Conservation (phyloP, 495 filamentous ascomycete species). For the Penicillium silybi region DNA sequence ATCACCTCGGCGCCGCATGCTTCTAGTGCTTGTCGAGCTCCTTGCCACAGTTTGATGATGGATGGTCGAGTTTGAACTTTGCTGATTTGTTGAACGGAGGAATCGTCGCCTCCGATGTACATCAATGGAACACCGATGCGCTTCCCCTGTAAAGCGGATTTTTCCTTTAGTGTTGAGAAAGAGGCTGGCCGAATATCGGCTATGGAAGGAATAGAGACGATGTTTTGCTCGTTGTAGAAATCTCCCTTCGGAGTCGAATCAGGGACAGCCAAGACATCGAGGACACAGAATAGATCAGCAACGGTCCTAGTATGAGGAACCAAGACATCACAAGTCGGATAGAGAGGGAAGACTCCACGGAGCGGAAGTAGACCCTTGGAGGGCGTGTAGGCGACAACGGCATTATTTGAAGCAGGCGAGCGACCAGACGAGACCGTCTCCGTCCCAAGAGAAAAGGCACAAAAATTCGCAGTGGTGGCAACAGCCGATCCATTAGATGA, state of each 20-base stretch:
- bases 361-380: constrained; percentile 34
- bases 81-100: constrained; percentile 13
- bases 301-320: constrained; percentile 35
- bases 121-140: constrained; percentile 32
- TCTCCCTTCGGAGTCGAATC: constrained; percentile 27
- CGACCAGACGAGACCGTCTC: constrained; percentile 39
- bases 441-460: constrained; percentile 34
- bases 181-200: constrained; percentile 21
- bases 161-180: constrained; percentile 18
- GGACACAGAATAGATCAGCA: constrained; percentile 27
- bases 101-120: constrained; percentile 29
- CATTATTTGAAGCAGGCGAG: constrained; percentile 36
- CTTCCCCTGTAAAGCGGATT: constrained; percentile 22
- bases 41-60: constrained; percentile 30
- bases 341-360: constrained; percentile 34
- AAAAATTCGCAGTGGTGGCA: constrained; percentile 33
- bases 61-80: constrained; percentile 25
- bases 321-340: constrained; percentile 35
- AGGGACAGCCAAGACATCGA: constrained; percentile 27
- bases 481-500: constrained; percentile 39
- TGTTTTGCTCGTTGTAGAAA: constrained; percentile 32
- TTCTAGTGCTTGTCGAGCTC: constrained; percentile 20
- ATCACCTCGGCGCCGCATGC: constrained; percentile 30
- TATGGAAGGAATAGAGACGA: constrained; percentile 25
- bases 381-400: constrained; percentile 36